Conservation (phyloP, 257 asterid species). For the Jaltomata sinuosa region DNA sequence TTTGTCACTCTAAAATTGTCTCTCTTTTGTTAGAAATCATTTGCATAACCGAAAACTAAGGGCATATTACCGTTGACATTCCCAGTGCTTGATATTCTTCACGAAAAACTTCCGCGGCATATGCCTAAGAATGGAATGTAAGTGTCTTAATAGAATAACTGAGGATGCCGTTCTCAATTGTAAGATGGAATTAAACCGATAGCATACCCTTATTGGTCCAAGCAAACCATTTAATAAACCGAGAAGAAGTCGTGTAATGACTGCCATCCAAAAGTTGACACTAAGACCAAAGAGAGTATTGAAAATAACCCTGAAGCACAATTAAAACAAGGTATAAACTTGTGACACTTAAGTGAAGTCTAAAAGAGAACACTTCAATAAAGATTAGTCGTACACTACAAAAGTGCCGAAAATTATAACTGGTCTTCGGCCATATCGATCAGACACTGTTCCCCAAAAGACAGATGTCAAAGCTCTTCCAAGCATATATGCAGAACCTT, state of each 20-base stretch:
- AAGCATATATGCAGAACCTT: conserved; percentile 52
- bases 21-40: neutral
- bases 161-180: neutral
- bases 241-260: conserved; percentile 61
- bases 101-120: conserved; percentile 61
- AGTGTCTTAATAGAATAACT: neutral
- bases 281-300: conserved; percentile 84
- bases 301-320: conserved; percentile 55
- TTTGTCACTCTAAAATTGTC: neutral
- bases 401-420: conserved; percentile 55
- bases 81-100: conserved; percentile 53
- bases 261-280: conserved; percentile 70
- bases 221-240: conserved; percentile 69
- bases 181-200: neutral
- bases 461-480: conserved; percentile 67
- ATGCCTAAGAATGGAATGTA: conserved; percentile 39
- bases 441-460: conserved; percentile 56
- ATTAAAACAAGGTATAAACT: neutral
- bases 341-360: neutral
- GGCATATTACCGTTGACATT: conserved; percentile 54
- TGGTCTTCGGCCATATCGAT: conserved; percentile 72
- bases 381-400: conserved; percentile 30
- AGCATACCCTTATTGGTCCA: conserved; percentile 66
- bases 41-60: neutral
- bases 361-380: conserved; percentile 14